These are phyloP conservation scores for Paradendryphiella salina DNA, from an alignment of 2,329 filamentous ascomycete species.

Conservation along the genomic window DNA sequence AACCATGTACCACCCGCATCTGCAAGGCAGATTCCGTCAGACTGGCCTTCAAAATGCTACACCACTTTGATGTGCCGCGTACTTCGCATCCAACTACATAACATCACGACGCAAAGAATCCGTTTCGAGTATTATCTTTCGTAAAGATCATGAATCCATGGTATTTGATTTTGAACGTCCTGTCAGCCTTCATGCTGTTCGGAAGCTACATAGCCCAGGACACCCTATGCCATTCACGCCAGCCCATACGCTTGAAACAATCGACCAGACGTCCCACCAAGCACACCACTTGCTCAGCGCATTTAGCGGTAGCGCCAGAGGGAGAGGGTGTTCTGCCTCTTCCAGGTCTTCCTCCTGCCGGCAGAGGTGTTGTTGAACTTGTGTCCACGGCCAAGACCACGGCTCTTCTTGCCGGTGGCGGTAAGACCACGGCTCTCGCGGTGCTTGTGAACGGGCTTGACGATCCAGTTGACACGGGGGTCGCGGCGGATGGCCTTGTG, in stretches of 20 bases:
- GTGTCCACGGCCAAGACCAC: slow-evolving; percentile 99
- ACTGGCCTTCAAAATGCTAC: not conserved
- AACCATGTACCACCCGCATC: slow-evolving; percentile 4
- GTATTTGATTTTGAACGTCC: slow-evolving; percentile 40
- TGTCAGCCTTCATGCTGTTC: slow-evolving; percentile 26
- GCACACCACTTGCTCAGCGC: slow-evolving; percentile 34
- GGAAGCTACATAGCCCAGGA: slow-evolving; percentile 41
- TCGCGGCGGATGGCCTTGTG: slow-evolving; percentile 99
- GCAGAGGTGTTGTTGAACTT: slow-evolving; percentile 98
- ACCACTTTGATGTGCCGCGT: not conserved
- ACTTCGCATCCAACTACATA: not conserved
- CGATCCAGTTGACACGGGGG: slow-evolving; percentile 99
- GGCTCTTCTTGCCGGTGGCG: slow-evolving; percentile 98
- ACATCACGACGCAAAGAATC: not conserved
- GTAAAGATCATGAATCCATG: slow-evolving; percentile 39
- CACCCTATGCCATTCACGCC: slow-evolving; percentile 43
- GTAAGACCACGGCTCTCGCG: slow-evolving; percentile 97
- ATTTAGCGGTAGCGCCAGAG: slow-evolving; percentile 95
- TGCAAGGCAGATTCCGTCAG: not conserved
- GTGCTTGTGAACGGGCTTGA: slow-evolving; percentile 99
- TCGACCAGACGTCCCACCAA: slow-evolving; percentile 39
- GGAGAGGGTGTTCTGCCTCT: slow-evolving; percentile 98
- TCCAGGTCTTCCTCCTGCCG: slow-evolving; percentile 99
- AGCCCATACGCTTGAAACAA: slow-evolving; percentile 39
- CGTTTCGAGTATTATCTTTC: slow-evolving; percentile 6